Evolutionary conservation across 1,139 yeast genomes (phyloP), one percentile per base, ranked within the genome.

Genomic region (Scheffersomyces cryptocercus): DNA sequence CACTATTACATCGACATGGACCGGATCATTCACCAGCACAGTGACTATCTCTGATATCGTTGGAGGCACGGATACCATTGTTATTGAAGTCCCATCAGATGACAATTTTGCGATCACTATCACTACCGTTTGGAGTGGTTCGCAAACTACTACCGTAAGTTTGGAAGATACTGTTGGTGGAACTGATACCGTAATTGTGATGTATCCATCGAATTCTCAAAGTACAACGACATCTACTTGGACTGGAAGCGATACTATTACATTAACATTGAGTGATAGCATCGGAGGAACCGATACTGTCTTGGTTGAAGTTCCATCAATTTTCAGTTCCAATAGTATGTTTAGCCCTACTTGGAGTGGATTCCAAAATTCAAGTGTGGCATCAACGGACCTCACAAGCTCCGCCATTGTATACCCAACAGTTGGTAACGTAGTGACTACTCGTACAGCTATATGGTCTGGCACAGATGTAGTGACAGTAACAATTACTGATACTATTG

Each of bases 101-200:
- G 33, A 36, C 5, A n/a, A 15, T 12, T n/a, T 32, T 16, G 14
- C 29, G 24, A 53, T 56, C 3, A 47, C 54, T 1, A 35, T 26
- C 10, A 52, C 55, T 4, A 15, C 36, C 6, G 26, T 20, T 5
- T 20, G 42, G 41, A 15, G 29, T 28, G 40, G 30, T 30, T 14
- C 44, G 7, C 9, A 13, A 2, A 49, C 54, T 4, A 36, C 54
- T 7, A 44, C 51, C 13, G 37, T 48, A 14, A 57, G 61, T 1
- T 26, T 37, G 1, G 41, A 49, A 3, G 58, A 46, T 5, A 29
- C 44, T 4, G 48, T 50, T 3, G 55, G 55, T 24, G 50, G 33
- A 12, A 48, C 50, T 16, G 53, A 52, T 13, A 55, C 48, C 2
- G 55, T 61, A 3, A 41, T 50, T 35, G 52, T 57, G 14, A 53